Evolutionary conservation across 2,329 filamentous ascomycete genomes (phyloP).

Genomic region (Penicillium sp.): DNA sequence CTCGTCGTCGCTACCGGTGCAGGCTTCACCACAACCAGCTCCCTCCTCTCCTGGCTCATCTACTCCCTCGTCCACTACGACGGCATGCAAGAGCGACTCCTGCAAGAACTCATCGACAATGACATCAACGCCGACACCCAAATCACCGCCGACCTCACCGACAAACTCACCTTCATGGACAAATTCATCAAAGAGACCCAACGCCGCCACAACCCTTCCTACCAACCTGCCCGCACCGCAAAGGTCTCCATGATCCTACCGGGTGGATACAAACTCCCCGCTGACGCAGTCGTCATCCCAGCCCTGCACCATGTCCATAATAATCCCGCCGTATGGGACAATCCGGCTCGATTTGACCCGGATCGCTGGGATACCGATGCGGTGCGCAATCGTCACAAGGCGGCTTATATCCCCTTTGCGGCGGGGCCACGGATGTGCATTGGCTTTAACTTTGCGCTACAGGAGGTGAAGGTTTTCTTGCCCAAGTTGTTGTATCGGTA

Average conservation of each 20-base stretch:
- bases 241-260: constrained; percentile 62
- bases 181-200: constrained; percentile 63
- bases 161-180: constrained; percentile 51
- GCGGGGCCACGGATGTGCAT: constrained; percentile 62
- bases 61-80: constrained; percentile 59
- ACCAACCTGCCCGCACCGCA: constrained; percentile 63
- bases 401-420: constrained; percentile 63
- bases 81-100: constrained; percentile 59
- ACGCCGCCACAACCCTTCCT: constrained; percentile 63
- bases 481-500: constrained; percentile 64
- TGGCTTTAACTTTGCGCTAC: constrained; percentile 66
- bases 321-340: constrained; percentile 61
- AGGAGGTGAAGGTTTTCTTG: constrained; percentile 62
- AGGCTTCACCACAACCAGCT: constrained; percentile 64
- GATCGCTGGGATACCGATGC: constrained; percentile 60
- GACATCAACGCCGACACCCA: constrained; percentile 50
- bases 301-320: constrained; percentile 53
- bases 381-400: constrained; percentile 57
- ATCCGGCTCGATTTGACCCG: constrained; percentile 62
- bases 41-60: constrained; percentile 62
- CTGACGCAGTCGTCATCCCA: constrained; percentile 58
- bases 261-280: constrained; percentile 61
- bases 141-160: constrained; percentile 54
- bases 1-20: constrained; percentile 60
- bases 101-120: constrained; percentile 62